Base-by-base conservation (phyloP, 345 rosid species). In the Diplotaxis tenuifolia region DNA sequence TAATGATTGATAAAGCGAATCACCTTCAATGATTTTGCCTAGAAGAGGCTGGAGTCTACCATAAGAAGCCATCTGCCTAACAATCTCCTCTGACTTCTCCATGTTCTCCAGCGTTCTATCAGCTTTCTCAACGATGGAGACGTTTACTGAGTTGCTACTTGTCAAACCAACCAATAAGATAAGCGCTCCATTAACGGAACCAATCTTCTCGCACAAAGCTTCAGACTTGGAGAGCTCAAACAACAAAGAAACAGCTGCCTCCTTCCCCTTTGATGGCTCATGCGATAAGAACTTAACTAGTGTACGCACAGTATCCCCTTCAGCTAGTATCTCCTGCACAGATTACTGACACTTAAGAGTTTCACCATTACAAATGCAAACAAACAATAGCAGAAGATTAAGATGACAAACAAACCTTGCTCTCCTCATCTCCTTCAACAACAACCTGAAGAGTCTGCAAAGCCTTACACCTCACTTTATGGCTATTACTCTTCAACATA, bases 241-340 rank as follows among this genome's bases (percentile, higher is more conserved):
- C 58, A 95, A 80, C 85, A 95, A 83, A 19, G 92, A 83, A 76
- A 95, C 97, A 73, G 99, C 99, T 79, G 87, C 92, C 61, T 86
- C 96, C 86, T 95, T 87, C 65, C 93, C 99, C 65, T 83, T 88
- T 52, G 96, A 91, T 62, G 78, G 93, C 69, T 95, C 99, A 22
- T 88, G 88, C 19, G 90, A 84, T 78, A 95, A 82, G 79, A 95
- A 87, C 82, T 95, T 95, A 71, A 95, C 89, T 67, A 89, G 80
- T 14, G 96, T 91, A 32, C 99, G 96, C 74, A 95, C 97, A 8
- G 88, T 88, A 60, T 95, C 99, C 71, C 99, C 99, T 79, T 88
- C 93, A 47, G 83, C 90, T 78, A 95, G 71, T 74, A 87, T 83
- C 70, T 82, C 96, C 99, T 94, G 88, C 67, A 81, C 7, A 83